Base-by-base conservation (phyloP, 108 stramenopile species). In the Nitzschia sp. region DNA sequence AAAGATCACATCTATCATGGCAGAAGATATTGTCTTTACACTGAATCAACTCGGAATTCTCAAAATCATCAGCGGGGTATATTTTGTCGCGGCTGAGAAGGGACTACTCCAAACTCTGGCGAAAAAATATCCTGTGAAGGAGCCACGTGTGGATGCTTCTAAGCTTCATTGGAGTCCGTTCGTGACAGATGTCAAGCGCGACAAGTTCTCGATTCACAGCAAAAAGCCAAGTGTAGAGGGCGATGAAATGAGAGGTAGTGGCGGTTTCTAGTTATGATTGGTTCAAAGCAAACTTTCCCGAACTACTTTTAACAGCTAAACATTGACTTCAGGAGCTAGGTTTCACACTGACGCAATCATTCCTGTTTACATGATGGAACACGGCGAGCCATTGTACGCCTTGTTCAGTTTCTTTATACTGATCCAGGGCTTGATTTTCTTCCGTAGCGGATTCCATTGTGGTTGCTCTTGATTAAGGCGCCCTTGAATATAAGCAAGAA, bases 161-260 rank as follows among this genome's bases (percentile, higher is more conserved):
- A 85, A 84, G 54, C 75, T 99, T 34, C 99, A 98, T 78, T 99
- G 98, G 98, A 95, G 96, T 16, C 97, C 98, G 22, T 96, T 92
- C 45, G 57, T 96, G 15, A 97, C 90, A 16, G 97, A 97, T 58
- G 82, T 96, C 45, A 97, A 96, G 76, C 75, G 91, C 34, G 99
- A 99, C 85, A 99, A 99, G 75, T 99, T 98, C 79, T 87, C 87
- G 59, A 94, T 99, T 48, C 83, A 89, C 28, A 87, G 89, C 80
- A 99, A 99, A 77, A 96, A 95, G 69, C 81, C 87, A n/a, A 91
- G 71, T 44, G 74, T 79, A 5, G 80, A 83, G 47, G 68, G 62
- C 17, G 67, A 70, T 28, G 75, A 81, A 53, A 59, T 38, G 29
- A 6, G 35, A 13, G 59, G 59, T 3, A 60, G 59, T 34, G 59